phyloP scores from a whole-genome alignment of 352 stramenopile genomes.

The Phytophthora sojae region DNA sequence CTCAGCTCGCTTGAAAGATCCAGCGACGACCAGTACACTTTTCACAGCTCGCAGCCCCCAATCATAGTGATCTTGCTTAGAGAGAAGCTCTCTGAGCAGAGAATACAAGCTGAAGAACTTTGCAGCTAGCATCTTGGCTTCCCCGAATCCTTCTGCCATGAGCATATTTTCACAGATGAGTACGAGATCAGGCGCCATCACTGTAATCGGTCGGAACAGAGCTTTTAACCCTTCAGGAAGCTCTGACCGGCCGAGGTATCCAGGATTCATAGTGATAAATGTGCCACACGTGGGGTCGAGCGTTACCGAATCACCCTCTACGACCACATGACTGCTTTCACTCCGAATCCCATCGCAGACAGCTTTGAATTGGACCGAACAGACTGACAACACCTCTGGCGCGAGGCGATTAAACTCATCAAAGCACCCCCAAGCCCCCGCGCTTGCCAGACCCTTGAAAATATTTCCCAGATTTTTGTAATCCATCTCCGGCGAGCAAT shows the following conservation, averaged over 20 bases:
- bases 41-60: constrained; percentile 96
- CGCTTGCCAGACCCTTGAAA: constrained; percentile 94
- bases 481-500: constrained; percentile 96
- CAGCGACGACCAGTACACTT: constrained; percentile 94
- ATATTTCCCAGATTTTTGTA: constrained; percentile 96
- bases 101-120: constrained; percentile 97
- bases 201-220: constrained; percentile 95
- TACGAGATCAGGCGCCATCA: constrained; percentile 96
- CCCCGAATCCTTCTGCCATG: constrained; percentile 95
- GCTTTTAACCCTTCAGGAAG: constrained; percentile 95
- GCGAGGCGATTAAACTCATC: constrained; percentile 96
- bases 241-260: constrained; percentile 94
- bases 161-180: constrained; percentile 98
- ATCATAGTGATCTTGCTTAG: constrained; percentile 96
- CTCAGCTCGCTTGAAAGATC: constrained; percentile 93
- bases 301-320: constrained; percentile 92
- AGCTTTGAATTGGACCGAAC: constrained; percentile 95
- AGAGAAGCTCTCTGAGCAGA: constrained; percentile 92
- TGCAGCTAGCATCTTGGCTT: constrained; percentile 92
- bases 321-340: constrained; percentile 83
- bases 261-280: constrained; percentile 98
- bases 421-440: constrained; percentile 95
- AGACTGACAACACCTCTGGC: constrained; percentile 93
- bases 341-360: constrained; percentile 94
- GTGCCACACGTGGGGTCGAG: constrained; percentile 92